Evolutionary conservation across 1,284 basidiomycete genomes (phyloP).

Genomic region (Gastroboletus turbinatus): DNA sequence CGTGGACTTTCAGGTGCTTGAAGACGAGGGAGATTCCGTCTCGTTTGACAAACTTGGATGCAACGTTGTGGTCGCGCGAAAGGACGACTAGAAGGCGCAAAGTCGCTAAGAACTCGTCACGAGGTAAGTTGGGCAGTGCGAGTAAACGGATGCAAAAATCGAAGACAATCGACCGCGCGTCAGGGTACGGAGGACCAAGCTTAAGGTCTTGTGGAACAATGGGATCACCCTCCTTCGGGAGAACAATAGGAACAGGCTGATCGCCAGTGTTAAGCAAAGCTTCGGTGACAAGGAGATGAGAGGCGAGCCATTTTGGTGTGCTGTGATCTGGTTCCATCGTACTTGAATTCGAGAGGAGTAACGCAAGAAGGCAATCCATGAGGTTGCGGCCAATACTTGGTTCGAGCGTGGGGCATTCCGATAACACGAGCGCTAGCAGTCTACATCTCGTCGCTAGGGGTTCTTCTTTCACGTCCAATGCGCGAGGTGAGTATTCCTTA

Average conservation of each 20-base stretch:
- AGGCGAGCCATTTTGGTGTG: slow-evolving; percentile 82
- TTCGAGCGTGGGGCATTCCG: slow-evolving; percentile 65
- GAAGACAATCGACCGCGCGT: slow-evolving; percentile 69
- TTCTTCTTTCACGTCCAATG: slow-evolving; percentile 68
- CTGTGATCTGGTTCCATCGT: slow-evolving; percentile 50
- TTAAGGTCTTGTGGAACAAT: slow-evolving; percentile 50
- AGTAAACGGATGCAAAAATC: slow-evolving; percentile 73
- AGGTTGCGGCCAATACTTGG: slow-evolving; percentile 51
- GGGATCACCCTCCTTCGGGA: slow-evolving; percentile 69
- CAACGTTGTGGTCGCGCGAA: slow-evolving; percentile 66
- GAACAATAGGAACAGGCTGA: slow-evolving; percentile 59
- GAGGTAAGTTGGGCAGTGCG: slow-evolving; percentile 57
- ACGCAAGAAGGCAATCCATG: slow-evolving; percentile 63
- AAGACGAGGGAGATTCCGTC: slow-evolving; percentile 70
- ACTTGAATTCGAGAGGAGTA: slow-evolving; percentile 59
- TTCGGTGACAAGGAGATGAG: slow-evolving; percentile 80
- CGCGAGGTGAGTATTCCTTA: slow-evolving; percentile 61
- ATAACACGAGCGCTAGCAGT: slow-evolving; percentile 80
- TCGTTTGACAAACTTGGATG: slow-evolving; percentile 60
- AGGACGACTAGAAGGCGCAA: slow-evolving; percentile 81
- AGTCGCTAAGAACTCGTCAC: slow-evolving; percentile 78
- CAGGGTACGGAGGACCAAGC: slow-evolving; percentile 58
- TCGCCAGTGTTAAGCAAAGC: slow-evolving; percentile 76
- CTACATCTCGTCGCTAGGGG: slow-evolving; percentile 80
- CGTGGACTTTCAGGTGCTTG: slow-evolving; percentile 57